Conservation (phyloP, 1,284 basidiomycete genomes). For the Vanrija sp. region DNA sequence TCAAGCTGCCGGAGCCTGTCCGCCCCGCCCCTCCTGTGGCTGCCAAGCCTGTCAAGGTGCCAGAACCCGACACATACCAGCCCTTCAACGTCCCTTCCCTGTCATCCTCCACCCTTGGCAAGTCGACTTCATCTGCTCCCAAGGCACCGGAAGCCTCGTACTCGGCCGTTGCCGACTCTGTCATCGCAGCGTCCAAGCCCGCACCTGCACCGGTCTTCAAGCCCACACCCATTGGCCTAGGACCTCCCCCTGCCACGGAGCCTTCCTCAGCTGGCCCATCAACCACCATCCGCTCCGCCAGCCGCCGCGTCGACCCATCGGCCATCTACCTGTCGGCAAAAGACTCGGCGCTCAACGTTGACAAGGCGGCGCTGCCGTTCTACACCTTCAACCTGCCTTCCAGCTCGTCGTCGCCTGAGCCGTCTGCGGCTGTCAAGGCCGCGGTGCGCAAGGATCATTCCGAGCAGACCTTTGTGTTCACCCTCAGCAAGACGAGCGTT, state of each 20-base stretch:
- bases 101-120: conserved; percentile 7
- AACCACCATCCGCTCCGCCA: background rate
- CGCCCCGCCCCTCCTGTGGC: background rate
- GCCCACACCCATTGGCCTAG: conserved; percentile 9
- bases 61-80: conserved; percentile 23
- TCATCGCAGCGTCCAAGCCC: conserved; percentile 9
- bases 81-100: conserved; percentile 11
- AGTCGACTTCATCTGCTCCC: background rate
- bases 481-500: background rate
- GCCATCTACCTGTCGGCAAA: conserved; percentile 34
- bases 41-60: conserved; percentile 3
- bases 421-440: conserved; percentile 16
- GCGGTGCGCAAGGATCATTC: conserved; percentile 2
- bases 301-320: conserved; percentile 5
- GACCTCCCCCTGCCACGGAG: conserved; percentile 1
- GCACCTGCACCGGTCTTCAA: conserved; percentile 13
- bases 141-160: background rate
- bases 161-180: conserved; percentile 6
- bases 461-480: conserved; percentile 13
- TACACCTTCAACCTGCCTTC: conserved; percentile 25
- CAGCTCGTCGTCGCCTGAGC: background rate
- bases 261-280: background rate
- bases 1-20: background rate
- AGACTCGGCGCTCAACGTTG: conserved; percentile 35
- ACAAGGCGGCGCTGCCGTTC: conserved; percentile 32